These are phyloP conservation scores for Leishmania amazonensis DNA, from an alignment of 208 protist species.

Conservation along the genomic window DNA sequence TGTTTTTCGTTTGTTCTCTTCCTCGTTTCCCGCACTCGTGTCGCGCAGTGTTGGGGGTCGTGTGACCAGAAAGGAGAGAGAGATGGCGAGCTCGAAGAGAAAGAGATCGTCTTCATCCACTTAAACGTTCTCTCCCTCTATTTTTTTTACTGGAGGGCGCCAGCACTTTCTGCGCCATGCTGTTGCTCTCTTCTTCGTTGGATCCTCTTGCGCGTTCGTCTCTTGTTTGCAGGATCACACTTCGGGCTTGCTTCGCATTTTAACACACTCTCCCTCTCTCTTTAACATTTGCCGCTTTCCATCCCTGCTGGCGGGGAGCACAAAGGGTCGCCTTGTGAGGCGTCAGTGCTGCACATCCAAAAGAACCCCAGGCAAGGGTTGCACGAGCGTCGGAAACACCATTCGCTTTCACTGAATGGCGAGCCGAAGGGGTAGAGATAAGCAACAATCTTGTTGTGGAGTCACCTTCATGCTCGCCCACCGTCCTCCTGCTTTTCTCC, in stretches of 20 bases:
- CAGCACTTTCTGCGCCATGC: neutral
- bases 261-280: neutral
- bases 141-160: neutral
- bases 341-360: neutral
- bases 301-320: neutral
- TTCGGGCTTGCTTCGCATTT: neutral
- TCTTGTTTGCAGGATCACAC: neutral
- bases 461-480: neutral
- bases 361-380: neutral
- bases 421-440: neutral
- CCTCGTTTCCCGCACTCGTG: neutral
- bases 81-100: neutral
- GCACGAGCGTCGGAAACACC: neutral
- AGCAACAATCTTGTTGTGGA: neutral
- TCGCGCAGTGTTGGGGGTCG: neutral
- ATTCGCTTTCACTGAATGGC: neutral
- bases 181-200: neutral
- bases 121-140: neutral
- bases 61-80: neutral
- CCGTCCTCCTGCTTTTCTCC: slow-evolving; percentile 2
- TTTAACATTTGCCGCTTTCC: neutral
- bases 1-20: neutral
- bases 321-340: neutral
- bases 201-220: neutral
- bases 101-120: neutral